Evolutionary conservation across 495 filamentous ascomycete genomes (phyloP).

Genomic region (Xylaria castorea): DNA sequence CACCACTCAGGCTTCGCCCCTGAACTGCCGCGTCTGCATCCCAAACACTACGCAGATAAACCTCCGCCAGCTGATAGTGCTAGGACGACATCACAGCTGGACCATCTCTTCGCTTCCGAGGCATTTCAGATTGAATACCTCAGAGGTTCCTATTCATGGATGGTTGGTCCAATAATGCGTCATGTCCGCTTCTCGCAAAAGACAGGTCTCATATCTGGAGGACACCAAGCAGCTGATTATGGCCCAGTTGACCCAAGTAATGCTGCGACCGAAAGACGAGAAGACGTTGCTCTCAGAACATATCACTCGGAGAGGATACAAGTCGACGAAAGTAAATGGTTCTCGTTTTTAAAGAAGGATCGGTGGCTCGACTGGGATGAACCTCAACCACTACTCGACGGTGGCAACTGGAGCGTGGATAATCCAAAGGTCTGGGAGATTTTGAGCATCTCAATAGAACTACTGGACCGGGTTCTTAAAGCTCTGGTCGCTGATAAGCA

Average conservation of each 20-base stretch:
- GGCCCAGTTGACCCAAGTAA: background rate
- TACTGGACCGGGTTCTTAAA: constrained; percentile 11
- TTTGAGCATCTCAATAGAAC: constrained; percentile 12
- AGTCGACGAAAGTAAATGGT: constrained; percentile 19
- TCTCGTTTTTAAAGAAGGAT: constrained; percentile 1
- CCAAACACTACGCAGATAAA: constrained; percentile 4
- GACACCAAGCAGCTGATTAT: background rate
- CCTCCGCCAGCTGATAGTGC: background rate
- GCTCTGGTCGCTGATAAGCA: constrained; percentile 11
- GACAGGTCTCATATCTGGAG: constrained; percentile 2
- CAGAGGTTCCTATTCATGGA: background rate
- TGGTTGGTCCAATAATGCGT: constrained; percentile 1
- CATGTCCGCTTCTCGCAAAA: constrained; percentile 6
- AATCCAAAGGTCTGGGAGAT: constrained; percentile 7
- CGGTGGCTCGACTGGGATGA: background rate
- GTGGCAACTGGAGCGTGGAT: constrained; percentile 15
- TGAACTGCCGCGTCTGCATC: background rate
- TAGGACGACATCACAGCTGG: background rate
- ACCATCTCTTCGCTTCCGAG: background rate
- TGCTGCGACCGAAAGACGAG: background rate
- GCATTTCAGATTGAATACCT: background rate
- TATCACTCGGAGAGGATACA: background rate
- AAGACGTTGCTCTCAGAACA: background rate
- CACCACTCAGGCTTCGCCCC: constrained; percentile 6
- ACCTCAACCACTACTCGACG: background rate